phyloP scores from a whole-genome alignment of 176 grass and related monocot genomes.

The Zoysia pacifica region DNA sequence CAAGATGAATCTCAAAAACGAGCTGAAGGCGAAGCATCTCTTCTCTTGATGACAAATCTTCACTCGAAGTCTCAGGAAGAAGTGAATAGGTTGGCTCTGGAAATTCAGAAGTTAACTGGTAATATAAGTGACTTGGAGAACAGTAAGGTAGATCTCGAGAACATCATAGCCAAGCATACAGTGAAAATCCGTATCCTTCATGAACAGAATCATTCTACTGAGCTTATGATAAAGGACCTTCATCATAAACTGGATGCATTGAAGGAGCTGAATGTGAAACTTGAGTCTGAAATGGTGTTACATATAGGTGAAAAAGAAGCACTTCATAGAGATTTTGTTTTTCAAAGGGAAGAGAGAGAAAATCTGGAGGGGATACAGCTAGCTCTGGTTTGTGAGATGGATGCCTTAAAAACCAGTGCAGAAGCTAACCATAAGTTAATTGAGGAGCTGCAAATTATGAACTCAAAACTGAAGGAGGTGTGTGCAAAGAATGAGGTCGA shows the following conservation, averaged over 20 bases:
- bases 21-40: slow-evolving; percentile 45
- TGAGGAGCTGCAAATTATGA: slow-evolving; percentile 59
- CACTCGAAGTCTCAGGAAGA: slow-evolving; percentile 44
- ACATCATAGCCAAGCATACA: slow-evolving; percentile 44
- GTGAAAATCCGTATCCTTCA: slow-evolving; percentile 45
- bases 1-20: slow-evolving; percentile 45
- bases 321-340: slow-evolving; percentile 63
- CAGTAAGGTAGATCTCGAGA: slow-evolving; percentile 60
- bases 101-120: slow-evolving; percentile 51
- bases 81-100: slow-evolving; percentile 40
- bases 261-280: slow-evolving; percentile 65
- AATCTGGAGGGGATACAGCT: slow-evolving; percentile 56
- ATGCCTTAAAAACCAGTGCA: slow-evolving; percentile 24
- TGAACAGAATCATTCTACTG: slow-evolving; percentile 50
- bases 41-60: slow-evolving; percentile 44
- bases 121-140: slow-evolving; percentile 59
- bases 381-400: slow-evolving; percentile 52
- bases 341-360: slow-evolving; percentile 65
- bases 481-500: slow-evolving; percentile 76
- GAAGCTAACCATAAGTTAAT: slow-evolving; percentile 44
- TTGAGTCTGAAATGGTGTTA: slow-evolving; percentile 54
- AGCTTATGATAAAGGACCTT: slow-evolving; percentile 53
- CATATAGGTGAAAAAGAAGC: slow-evolving; percentile 71
- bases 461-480: slow-evolving; percentile 69
- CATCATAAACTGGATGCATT: slow-evolving; percentile 50